These are phyloP conservation scores for Daldinia caldariorum DNA, from an alignment of 495 filamentous ascomycete species.

Conservation along the genomic window DNA sequence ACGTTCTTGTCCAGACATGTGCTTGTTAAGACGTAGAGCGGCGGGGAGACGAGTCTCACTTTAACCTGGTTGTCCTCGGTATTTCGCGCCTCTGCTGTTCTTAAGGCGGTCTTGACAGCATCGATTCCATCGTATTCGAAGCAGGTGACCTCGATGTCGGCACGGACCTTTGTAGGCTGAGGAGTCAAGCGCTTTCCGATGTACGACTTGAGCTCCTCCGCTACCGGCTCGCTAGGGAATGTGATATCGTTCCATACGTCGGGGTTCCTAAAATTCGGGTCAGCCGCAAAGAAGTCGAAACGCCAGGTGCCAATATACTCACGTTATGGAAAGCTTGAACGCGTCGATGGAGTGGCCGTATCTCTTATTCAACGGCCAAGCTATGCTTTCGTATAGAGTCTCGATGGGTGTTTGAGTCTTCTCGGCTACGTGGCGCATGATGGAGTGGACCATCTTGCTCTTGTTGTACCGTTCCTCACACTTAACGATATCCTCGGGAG, in stretches of 20 bases:
- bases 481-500: constrained; percentile 95
- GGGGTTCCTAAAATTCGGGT: constrained; percentile 71
- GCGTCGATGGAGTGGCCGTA: constrained; percentile 97
- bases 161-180: constrained; percentile 96
- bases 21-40: constrained; percentile 88
- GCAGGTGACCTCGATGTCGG: constrained; percentile 97
- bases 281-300: not conserved
- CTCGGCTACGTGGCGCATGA: constrained; percentile 97
- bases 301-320: constrained; percentile 46
- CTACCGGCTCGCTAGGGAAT: constrained; percentile 87
- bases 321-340: constrained; percentile 99
- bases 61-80: constrained; percentile 92
- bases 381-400: constrained; percentile 90
- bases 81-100: constrained; percentile 87
- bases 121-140: constrained; percentile 99
- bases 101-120: constrained; percentile 89
- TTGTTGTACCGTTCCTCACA: constrained; percentile 99
- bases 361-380: constrained; percentile 96
- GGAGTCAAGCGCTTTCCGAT: constrained; percentile 96
- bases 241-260: constrained; percentile 92
- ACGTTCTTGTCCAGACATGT: constrained; percentile 92
- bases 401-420: constrained; percentile 94
- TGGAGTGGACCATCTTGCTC: constrained; percentile 98
- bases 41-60: constrained; percentile 94
- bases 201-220: constrained; percentile 87